Conservation (phyloP, 2,329 filamentous ascomycete genomes). For the Stachybotrys chlorohalonatus region DNA sequence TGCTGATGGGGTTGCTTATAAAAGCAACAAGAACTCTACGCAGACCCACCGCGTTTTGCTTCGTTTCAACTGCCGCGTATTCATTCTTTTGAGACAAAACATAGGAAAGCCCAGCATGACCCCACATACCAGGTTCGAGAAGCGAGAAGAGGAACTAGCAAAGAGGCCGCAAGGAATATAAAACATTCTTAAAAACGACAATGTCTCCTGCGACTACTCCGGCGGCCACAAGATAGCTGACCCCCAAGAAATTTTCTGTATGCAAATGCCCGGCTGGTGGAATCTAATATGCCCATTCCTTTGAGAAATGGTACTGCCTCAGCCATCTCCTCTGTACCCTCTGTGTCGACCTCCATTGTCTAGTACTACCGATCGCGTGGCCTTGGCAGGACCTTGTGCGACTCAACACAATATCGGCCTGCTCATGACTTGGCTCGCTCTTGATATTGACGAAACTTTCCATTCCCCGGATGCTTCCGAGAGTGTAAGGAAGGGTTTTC, state of each 20-base stretch:
- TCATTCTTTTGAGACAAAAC: too few relatives aligned
- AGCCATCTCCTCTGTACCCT: constrained; percentile 23
- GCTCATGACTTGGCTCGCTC: too few relatives aligned
- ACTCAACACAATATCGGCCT: too few relatives aligned
- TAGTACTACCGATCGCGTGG: not conserved
- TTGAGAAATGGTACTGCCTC: constrained; percentile 18
- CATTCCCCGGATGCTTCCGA: too few relatives aligned
- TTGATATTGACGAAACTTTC: too few relatives aligned
- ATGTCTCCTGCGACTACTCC: constrained; percentile 10
- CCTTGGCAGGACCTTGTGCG: too few relatives aligned
- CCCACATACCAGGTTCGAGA: not conserved
- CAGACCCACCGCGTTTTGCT: too few relatives aligned
- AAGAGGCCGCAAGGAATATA: not conserved
- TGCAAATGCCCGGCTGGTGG: constrained; percentile 26
- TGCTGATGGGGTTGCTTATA: too few relatives aligned
- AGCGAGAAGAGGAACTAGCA: not conserved
- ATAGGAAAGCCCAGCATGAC: not conserved
- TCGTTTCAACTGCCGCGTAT: too few relatives aligned
- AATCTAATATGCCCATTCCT: constrained; percentile 19
- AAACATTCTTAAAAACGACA: not conserved
- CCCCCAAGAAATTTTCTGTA: constrained; percentile 21
- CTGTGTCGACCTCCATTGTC: constrained; percentile 15
- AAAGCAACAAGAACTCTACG: too few relatives aligned
- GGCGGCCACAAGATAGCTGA: constrained; percentile 17
- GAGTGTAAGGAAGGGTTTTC: constrained; percentile 23